Percentiles rank a stretch among this genome's conserved stretches.
Conservation (phyloP, 192 early-diverging fungal genomes). For the Backusella tarrabulga region DNA sequence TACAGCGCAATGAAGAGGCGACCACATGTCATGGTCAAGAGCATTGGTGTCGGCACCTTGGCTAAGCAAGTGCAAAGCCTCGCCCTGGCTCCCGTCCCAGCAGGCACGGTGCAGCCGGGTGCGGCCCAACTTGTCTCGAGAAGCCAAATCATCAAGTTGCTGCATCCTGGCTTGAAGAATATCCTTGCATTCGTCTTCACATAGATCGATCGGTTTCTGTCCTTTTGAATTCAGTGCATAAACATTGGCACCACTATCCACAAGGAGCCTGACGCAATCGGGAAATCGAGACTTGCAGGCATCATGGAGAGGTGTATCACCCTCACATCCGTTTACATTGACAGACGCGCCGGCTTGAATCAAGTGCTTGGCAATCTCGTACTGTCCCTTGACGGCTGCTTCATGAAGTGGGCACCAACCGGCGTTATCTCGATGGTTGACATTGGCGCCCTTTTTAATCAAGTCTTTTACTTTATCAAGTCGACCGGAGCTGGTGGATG, state of each 20-base stretch:
- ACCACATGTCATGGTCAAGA: conserved; percentile 64
- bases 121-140: conserved; percentile 44
- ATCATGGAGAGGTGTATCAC: conserved; percentile 70
- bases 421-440: conserved; percentile 61
- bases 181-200: conserved; percentile 42
- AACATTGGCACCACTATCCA: conserved; percentile 56
- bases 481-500: conserved; percentile 53
- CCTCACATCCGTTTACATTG: conserved; percentile 58
- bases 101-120: conserved; percentile 52
- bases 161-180: conserved; percentile 34
- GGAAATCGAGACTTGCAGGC: conserved; percentile 50
- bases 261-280: conserved; percentile 45
- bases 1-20: conserved; percentile 56
- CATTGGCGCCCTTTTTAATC: conserved; percentile 56
- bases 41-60: conserved; percentile 68
- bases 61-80: conserved; percentile 46
- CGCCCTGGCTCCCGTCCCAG: conserved; percentile 49
- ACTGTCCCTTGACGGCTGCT: conserved; percentile 52
- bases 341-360: conserved; percentile 56
- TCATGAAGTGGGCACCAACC: conserved; percentile 67
- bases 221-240: conserved; percentile 46
- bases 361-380: conserved; percentile 44
- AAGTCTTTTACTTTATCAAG: conserved; percentile 53
- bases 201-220: conserved; percentile 41
- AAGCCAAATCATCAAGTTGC: conserved; percentile 35